Base-by-base conservation (phyloP, 31 red algal species). In the Endocladia muricata region DNA sequence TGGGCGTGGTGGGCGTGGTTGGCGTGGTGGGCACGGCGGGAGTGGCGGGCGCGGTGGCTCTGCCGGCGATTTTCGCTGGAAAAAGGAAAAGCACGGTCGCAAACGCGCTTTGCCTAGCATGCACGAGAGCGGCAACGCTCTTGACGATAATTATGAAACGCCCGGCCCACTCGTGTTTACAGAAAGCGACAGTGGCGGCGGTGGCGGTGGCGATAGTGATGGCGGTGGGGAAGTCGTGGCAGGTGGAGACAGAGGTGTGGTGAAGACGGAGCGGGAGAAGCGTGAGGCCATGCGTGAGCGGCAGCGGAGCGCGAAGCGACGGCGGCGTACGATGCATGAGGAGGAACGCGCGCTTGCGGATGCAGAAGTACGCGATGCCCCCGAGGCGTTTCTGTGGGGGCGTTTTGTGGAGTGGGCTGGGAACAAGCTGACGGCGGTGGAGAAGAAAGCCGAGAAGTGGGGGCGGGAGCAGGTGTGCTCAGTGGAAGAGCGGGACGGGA, bases 361-460 rank as follows among this genome's bases (percentile, higher is more conserved):
- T 54, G 57, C 35, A 17, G 38, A 65, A 42, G 66, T 84, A 40
- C 69, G 68, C 33, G 25, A 36, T 2, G 15, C 55, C 3, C 69
- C 81, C 19, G 68, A 49, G 37, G 38, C 66, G 44, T 84, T 84
- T 67, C 29, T 84, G 36, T 84, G 81, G 81, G 29, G 44, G 21
- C 58, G 60, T 40, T 84, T 75, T 56, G 40, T 74, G 2, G 40
- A 52, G 68, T 84, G 81, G 81, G 60, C 70, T 2, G 42, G 59
- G 38, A 70, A 84, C 37, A 84, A 74, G 19, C 17, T 26, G 17
- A 9, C 65, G 28, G 26, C 19, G 28, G 21, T 74, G 8, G 55
- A 74, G 39, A 72, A 75, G 19, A 55, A 73, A 33, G 41, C 25
- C 23, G 55, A 84, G 1, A 42, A 52, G 40, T 84, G 81, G 81